Base-by-base conservation (phyloP, 208 protist species). In the Spongospora subterranea region DNA sequence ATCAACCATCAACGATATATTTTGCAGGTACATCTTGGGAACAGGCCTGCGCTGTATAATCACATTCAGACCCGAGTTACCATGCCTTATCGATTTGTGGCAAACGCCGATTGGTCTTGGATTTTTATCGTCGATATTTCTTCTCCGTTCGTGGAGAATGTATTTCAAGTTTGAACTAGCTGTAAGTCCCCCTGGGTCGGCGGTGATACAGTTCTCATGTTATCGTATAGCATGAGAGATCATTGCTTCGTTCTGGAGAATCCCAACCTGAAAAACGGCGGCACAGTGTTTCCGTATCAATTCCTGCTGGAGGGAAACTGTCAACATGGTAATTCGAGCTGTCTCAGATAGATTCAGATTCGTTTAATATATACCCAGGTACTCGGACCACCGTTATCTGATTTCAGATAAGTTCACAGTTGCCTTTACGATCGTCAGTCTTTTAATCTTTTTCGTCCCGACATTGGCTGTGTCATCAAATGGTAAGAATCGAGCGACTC, bases 91-190 rank as follows among this genome's bases (percentile, higher is more conserved):
- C n/a, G 71, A 82, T 45, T 20, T 82, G 6, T 82, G 71, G 71
- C 71, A 82, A n/a, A 35, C 40, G 35, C 71, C 71, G n/a, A 43
- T 82, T 43, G n/a, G 17, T 40, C 6, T 82, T 43, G 71, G 71
- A 35, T 82, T 82, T 43, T 17, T 82, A 82, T 82, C 71, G 17
- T 82, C 71, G 17, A 82, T 82, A 6, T 82, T 39, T 82, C 40
- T 82, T 40, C 71, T 82, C 13, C 71, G 71, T 39, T 82, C 71
- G 35, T 82, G 71, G 71, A 6, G 71, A 35, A 82, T 82, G 71
- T 82, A 45, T 43, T 82, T 82, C 71, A 82, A 82, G 40, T 82
- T 82, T n/a, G 71, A 82, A 35, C 71, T 82, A 20, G 71, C 71
- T 82, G 71, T 82, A 82, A 35, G 71, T 82, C 6, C n/a, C 6